Evolutionary conservation across 768 basidiomycete species (phyloP).

Genomic region (Suillus fuscotomentosus): DNA sequence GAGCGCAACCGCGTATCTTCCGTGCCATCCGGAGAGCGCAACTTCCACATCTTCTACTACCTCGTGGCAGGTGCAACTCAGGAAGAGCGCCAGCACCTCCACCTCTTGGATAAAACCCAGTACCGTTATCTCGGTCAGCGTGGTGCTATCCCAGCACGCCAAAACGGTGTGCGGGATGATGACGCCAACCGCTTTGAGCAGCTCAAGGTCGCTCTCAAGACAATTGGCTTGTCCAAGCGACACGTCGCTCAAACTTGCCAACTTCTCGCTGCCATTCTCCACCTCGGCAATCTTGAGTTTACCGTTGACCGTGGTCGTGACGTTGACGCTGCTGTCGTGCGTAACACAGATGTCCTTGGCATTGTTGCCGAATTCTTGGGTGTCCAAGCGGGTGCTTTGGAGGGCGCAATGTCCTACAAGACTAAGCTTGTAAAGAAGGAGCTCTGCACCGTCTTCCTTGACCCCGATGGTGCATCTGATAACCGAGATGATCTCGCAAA

Average conservation of each 20-base stretch:
- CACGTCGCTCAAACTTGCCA: conserved; percentile 96
- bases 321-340: conserved; percentile 90
- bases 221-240: conserved; percentile 89
- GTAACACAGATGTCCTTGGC: conserved; percentile 78
- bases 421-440: conserved; percentile 94
- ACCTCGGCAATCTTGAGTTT: conserved; percentile 95
- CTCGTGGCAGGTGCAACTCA: conserved; percentile 85
- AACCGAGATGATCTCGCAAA: conserved; percentile 95
- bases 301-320: conserved; percentile 78
- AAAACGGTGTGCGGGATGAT: conserved; percentile 60
- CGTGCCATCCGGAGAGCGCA: conserved; percentile 88
- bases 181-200: conserved; percentile 91
- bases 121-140: conserved; percentile 88
- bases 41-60: conserved; percentile 98
- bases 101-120: conserved; percentile 73
- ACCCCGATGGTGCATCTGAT: conserved; percentile 88
- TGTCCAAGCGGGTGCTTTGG: conserved; percentile 67
- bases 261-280: conserved; percentile 91
- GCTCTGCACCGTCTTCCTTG: conserved; percentile 94
- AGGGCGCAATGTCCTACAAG: conserved; percentile 83
- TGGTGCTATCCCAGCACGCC: conserved; percentile 39
- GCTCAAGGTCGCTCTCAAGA: conserved; percentile 91
- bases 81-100: conserved; percentile 88
- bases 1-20: conserved; percentile 88
- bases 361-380: conserved; percentile 92